Conservation (phyloP, 805 yeast genomes). For the Metschnikowia proteae region DNA sequence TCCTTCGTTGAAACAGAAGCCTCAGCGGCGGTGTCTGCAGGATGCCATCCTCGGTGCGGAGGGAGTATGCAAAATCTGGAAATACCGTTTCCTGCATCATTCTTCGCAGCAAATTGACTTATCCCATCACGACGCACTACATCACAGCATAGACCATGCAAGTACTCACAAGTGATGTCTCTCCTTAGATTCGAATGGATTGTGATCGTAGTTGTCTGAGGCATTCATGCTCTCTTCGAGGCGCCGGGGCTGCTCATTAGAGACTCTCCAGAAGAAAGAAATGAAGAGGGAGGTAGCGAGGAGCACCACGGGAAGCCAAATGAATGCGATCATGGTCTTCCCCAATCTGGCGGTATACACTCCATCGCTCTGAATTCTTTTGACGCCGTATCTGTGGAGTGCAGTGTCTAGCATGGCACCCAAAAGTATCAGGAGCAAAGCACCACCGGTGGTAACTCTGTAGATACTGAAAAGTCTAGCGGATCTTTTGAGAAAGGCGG, state of each 20-base stretch:
- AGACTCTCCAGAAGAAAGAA: conserved; percentile 5
- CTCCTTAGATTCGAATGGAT: conserved; percentile 7
- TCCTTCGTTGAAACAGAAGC: too few species aligned
- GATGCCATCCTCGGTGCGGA: too few species aligned
- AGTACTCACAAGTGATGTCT: conserved; percentile 4
- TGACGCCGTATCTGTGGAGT: conserved; percentile 9
- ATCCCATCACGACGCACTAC: too few species aligned
- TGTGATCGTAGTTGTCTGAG: neutral
- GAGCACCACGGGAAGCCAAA: conserved; percentile 11
- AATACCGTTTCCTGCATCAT: too few species aligned
- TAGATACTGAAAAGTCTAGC: conserved; percentile 3
- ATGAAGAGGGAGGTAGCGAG: conserved; percentile 5
- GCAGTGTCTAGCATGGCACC: conserved; percentile 10
- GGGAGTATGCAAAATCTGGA: too few species aligned
- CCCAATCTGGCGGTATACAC: conserved; percentile 11
- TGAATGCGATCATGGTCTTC: conserved; percentile 11
- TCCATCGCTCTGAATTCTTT: conserved; percentile 8
- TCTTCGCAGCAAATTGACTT: too few species aligned
- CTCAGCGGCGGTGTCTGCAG: too few species aligned
- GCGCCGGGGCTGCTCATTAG: neutral
- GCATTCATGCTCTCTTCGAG: neutral
- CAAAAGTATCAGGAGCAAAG: conserved; percentile 8
- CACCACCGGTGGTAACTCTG: conserved; percentile 6
- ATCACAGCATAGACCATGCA: too few species aligned
- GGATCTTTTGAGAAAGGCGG: conserved; percentile 6